Conservation (phyloP, 805 yeast species). For the Phaffomyces antillensis region DNA sequence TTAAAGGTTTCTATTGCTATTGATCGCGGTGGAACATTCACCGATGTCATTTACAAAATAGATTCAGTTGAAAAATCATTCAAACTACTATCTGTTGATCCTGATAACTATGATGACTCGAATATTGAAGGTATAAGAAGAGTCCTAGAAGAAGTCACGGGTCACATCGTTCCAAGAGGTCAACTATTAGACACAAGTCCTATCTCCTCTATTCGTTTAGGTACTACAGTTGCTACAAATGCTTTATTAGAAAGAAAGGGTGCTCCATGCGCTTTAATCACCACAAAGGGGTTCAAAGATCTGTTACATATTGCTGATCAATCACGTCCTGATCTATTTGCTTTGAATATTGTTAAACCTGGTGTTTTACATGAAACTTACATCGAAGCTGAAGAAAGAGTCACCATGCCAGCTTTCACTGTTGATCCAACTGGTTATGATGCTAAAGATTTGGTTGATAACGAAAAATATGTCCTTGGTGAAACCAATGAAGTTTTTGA, state of each 20-base stretch:
- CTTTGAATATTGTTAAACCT: conserved; percentile 40
- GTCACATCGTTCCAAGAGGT: conserved; percentile 26
- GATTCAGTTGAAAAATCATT: conserved; percentile 34
- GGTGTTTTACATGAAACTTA: conserved; percentile 38
- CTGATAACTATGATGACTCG: conserved; percentile 41
- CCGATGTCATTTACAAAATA: conserved; percentile 39
- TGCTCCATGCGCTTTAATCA: conserved; percentile 38
- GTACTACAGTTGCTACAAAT: conserved; percentile 49
- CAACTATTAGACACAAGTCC: conserved; percentile 28
- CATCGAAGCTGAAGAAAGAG: conserved; percentile 44
- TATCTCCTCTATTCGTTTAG: conserved; percentile 38
- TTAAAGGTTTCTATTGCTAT: conserved; percentile 13
- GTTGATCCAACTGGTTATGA: conserved; percentile 48
- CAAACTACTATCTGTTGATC: conserved; percentile 42
- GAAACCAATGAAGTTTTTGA: conserved; percentile 33
- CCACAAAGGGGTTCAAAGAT: conserved; percentile 46
- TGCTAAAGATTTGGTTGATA: conserved; percentile 25
- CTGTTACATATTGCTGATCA: conserved; percentile 46
- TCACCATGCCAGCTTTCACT: conserved; percentile 56
- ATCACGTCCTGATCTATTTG: conserved; percentile 45
- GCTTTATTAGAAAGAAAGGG: conserved; percentile 48
- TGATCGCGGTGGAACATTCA: conserved; percentile 38
- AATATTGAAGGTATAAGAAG: conserved; percentile 45
- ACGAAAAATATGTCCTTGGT: conserved; percentile 32
- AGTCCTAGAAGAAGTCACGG: conserved; percentile 34